Conservation (phyloP, 768 basidiomycete species). For the Russula foetens region DNA sequence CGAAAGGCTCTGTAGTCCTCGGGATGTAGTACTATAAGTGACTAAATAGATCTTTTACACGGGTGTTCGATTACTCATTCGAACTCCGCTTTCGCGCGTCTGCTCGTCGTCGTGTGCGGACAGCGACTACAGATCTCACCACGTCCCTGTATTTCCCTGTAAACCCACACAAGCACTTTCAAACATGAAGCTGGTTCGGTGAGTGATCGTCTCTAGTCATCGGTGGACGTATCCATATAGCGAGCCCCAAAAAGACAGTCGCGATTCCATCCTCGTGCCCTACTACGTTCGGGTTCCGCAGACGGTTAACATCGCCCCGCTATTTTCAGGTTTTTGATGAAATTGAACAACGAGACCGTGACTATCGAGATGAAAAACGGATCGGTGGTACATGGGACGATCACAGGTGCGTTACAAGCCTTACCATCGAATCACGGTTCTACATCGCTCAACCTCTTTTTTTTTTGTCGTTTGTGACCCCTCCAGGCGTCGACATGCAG, state of each 20-base stretch:
- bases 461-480: fast-evolving
- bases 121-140: conserved; percentile 5
- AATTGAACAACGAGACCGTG: conserved; percentile 98
- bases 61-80: too few species aligned
- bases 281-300: background rate
- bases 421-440: background rate
- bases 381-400: conserved; percentile 89
- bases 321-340: conserved; percentile 86
- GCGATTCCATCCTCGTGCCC: background rate
- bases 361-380: conserved; percentile 98
- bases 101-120: conserved; percentile 2
- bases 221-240: background rate
- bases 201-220: background rate
- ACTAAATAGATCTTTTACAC: too few species aligned
- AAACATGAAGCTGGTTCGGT: conserved; percentile 17
- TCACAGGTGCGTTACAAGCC: conserved; percentile 66
- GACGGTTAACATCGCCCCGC: background rate
- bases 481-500: conserved; percentile 96
- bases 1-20: too few species aligned
- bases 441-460: conserved; percentile 3
- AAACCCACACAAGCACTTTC: background rate
- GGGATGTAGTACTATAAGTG: too few species aligned
- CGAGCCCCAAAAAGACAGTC: background rate
- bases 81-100: conserved; percentile 4
- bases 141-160: background rate